Conservation (phyloP, 331 rosid species). For the Pyrus hybrid region DNA sequence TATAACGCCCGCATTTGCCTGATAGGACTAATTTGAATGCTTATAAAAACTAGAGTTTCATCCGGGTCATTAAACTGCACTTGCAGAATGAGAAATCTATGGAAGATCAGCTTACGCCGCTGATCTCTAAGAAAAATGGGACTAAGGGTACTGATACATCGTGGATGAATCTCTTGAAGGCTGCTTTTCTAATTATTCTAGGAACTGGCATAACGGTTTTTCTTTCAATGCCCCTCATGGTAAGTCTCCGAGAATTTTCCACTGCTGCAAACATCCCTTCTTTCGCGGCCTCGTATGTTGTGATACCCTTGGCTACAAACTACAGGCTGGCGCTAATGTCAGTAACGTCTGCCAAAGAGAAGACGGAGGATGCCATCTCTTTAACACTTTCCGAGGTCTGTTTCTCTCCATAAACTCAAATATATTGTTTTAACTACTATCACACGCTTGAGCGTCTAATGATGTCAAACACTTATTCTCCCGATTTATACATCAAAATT, state of each 20-base stretch:
- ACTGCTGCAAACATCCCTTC: slow-evolving; percentile 25
- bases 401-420: background rate
- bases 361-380: slow-evolving; percentile 22
- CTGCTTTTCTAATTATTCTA: slow-evolving; percentile 18
- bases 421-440: background rate
- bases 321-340: slow-evolving; percentile 8
- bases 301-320: slow-evolving; percentile 27
- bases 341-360: slow-evolving; percentile 23
- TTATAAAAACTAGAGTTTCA: background rate
- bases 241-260: slow-evolving; percentile 9
- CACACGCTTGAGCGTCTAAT: no score
- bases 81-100: slow-evolving; percentile 3
- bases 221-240: slow-evolving; percentile 24
- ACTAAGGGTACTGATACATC: background rate
- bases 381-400: slow-evolving; percentile 35
- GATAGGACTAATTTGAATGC: no score
- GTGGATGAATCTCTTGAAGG: slow-evolving; percentile 21
- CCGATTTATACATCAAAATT: no score
- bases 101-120: background rate
- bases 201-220: slow-evolving; percentile 15
- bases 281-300: slow-evolving; percentile 20
- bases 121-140: background rate
- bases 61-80: background rate
- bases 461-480: no score
- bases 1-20: no score